Percentiles rank a stretch among this genome's conserved stretches.
Evolutionary conservation across 202 grass and related monocot genomes (phyloP).

Genomic region (Musa balbisiana): DNA sequence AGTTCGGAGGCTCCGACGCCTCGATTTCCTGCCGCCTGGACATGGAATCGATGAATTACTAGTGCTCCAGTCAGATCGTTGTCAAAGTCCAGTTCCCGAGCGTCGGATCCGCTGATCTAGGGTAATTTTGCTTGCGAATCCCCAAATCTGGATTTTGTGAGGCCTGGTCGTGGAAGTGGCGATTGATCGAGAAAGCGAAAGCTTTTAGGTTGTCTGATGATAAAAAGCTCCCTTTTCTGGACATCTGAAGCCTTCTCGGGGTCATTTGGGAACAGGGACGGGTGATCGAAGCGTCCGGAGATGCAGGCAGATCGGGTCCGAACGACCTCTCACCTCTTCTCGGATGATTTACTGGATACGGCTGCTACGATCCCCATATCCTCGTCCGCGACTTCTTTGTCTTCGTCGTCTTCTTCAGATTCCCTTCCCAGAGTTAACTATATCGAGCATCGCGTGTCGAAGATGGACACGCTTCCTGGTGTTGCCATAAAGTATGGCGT

Average conservation of each 20-base stretch:
- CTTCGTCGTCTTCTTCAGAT: not conserved
- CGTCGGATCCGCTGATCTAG: not conserved
- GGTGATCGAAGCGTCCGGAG: not conserved
- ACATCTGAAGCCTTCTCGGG: not conserved
- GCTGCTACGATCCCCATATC: not conserved
- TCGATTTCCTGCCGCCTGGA: too few species aligned
- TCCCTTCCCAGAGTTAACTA: not conserved
- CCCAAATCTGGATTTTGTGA: not conserved
- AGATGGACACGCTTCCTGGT: constrained; percentile 11
- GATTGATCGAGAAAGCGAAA: not conserved
- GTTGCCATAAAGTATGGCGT: constrained; percentile 12
- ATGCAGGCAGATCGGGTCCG: not conserved
- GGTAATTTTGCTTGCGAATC: not conserved
- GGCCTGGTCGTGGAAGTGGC: not conserved
- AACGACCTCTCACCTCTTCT: not conserved
- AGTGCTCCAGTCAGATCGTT: too few species aligned
- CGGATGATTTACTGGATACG: not conserved
- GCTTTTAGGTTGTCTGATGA: not conserved
- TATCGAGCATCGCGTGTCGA: constrained; percentile 8
- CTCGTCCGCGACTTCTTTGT: not conserved
- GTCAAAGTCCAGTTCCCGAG: not conserved
- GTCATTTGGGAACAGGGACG: not conserved
- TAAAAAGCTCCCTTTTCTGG: not conserved
- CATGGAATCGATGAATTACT: too few species aligned
- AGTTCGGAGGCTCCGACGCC: too few species aligned